Percentiles rank a stretch among this genome's conserved stretches.
Conservation (phyloP, 208 protist genomes). For the Wallacemonas sp. region DNA sequence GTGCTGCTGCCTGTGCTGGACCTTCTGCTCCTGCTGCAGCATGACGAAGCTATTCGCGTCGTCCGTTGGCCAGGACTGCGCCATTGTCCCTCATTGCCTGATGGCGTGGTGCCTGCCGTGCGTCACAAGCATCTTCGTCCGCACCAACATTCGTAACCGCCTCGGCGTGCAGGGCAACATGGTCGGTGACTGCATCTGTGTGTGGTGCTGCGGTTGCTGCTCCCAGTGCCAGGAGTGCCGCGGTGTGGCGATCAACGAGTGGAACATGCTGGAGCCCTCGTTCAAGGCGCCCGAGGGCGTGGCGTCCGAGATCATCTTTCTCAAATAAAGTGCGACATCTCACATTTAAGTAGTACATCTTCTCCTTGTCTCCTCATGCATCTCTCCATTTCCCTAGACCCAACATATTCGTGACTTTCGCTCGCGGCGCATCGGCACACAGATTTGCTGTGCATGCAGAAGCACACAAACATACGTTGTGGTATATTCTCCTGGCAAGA, state of each 20-base stretch:
- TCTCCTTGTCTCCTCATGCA: too few species aligned
- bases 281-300: conserved; percentile 23
- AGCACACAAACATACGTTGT: too few species aligned
- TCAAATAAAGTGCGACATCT: conserved; percentile 24
- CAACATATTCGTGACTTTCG: too few species aligned
- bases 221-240: conserved; percentile 59
- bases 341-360: background rate
- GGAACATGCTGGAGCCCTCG: conserved; percentile 38
- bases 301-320: conserved; percentile 32
- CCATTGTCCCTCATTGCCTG: conserved; percentile 53
- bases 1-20: conserved; percentile 52
- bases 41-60: conserved; percentile 57
- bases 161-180: conserved; percentile 53
- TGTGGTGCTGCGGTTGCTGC: conserved; percentile 56
- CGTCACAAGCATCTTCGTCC: conserved; percentile 35
- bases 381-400: too few species aligned
- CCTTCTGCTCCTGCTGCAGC: conserved; percentile 37
- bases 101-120: conserved; percentile 37
- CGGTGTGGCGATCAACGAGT: conserved; percentile 32
- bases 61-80: conserved; percentile 50
- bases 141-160: conserved; percentile 57
- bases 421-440: too few species aligned
- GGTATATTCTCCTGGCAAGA: too few species aligned
- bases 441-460: too few species aligned
- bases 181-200: conserved; percentile 62